Conservation (phyloP, 441 rosid genomes). For the Cnidoscolus chayamansa region DNA sequence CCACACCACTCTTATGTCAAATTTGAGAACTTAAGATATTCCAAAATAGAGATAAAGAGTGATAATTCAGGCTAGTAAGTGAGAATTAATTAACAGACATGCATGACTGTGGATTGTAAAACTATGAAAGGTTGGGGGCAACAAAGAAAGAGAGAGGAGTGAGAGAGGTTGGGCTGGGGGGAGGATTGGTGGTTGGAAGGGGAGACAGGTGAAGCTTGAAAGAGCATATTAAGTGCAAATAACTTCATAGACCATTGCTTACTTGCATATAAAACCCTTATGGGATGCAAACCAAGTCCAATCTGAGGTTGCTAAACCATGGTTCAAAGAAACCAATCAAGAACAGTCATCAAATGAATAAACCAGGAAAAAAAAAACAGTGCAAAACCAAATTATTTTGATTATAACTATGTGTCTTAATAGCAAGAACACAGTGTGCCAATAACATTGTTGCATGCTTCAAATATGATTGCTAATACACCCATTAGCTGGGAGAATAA, state of each 20-base stretch:
- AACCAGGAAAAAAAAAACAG: not conserved
- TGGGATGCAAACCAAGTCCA: not conserved
- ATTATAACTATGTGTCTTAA: not conserved
- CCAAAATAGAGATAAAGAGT: not conserved
- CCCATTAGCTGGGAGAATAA: too few species aligned
- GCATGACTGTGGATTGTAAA: not conserved
- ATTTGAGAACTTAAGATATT: not conserved
- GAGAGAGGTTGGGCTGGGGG: not conserved
- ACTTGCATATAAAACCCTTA: not conserved
- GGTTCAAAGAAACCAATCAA: not conserved
- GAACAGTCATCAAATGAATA: not conserved
- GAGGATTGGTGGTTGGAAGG: too few species aligned
- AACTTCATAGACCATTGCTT: not conserved
- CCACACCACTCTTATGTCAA: not conserved
- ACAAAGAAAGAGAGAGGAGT: too few species aligned
- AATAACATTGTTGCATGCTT: not conserved
- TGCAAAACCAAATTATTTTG: not conserved
- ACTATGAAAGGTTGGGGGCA: not conserved
- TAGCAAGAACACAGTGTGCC: not conserved
- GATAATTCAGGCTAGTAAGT: not conserved
- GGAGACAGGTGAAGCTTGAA: not conserved
- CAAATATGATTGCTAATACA: not conserved
- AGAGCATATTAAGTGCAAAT: not conserved
- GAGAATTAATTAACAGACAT: not conserved
- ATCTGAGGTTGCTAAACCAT: not conserved